Evolutionary conservation across 768 basidiomycete genomes (phyloP).

Genomic region (Mycena vulgaris): DNA sequence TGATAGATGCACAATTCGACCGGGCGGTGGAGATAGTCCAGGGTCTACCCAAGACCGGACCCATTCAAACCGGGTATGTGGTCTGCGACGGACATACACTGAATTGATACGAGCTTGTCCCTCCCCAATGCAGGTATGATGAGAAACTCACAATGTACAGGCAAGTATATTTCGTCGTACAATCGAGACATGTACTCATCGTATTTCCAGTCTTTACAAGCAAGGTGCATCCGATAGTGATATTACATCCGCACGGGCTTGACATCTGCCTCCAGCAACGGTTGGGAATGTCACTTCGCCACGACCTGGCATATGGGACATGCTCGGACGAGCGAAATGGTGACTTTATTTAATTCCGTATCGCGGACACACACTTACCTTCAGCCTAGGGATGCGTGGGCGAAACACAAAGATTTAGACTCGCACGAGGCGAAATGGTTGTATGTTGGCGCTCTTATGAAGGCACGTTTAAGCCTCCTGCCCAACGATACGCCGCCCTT

Average conservation of each 20-base stretch:
- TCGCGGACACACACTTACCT: conserved; percentile 6
- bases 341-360: conserved; percentile 49
- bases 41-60: conserved; percentile 91
- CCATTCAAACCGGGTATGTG: conserved; percentile 86
- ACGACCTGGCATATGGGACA: conserved; percentile 91
- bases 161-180: conserved; percentile 53
- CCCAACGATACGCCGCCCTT: not conserved
- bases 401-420: conserved; percentile 89
- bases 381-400: conserved; percentile 91
- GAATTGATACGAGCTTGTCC: not conserved
- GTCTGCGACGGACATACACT: not conserved
- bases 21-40: conserved; percentile 96
- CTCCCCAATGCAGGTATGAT: conserved; percentile 71
- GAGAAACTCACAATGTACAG: conserved; percentile 96
- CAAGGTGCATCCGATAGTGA: conserved; percentile 74
- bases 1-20: conserved; percentile 90
- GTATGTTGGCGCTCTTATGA: conserved; percentile 91
- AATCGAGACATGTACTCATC: conserved; percentile 20
- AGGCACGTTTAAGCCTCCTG: conserved; percentile 62
- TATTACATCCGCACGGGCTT: conserved; percentile 24
- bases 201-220: conserved; percentile 81
- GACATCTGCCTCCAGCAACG: conserved; percentile 72
- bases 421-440: conserved; percentile 87
- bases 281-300: conserved; percentile 87
- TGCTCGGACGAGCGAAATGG: conserved; percentile 96